phyloP scores from a whole-genome alignment of 352 stramenopile genomes.

The Phytophthora boehmeriae region DNA sequence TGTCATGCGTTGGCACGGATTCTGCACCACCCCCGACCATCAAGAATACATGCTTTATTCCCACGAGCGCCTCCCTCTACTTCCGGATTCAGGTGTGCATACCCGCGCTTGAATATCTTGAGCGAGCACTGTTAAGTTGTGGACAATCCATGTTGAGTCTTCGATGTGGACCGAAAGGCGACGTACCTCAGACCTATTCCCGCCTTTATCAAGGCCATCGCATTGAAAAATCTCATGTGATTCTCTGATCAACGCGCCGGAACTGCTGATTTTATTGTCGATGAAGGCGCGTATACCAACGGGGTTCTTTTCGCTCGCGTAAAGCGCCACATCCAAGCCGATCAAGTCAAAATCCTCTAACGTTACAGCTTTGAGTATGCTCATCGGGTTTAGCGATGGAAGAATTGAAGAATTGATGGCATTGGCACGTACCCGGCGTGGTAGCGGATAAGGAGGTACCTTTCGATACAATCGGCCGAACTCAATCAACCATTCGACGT shows the following conservation, averaged over 20 bases:
- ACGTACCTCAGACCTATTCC: constrained; percentile 13
- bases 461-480: constrained; percentile 59
- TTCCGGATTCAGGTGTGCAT: constrained; percentile 67
- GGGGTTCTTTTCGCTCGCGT: constrained; percentile 70
- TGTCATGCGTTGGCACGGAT: constrained; percentile 33
- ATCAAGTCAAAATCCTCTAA: constrained; percentile 68
- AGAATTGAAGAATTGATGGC: not conserved
- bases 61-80: constrained; percentile 66
- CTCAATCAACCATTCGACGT: constrained; percentile 75
- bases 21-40: constrained; percentile 52
- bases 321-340: constrained; percentile 71
- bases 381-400: constrained; percentile 15
- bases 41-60: constrained; percentile 55
- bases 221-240: constrained; percentile 32
- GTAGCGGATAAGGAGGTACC: constrained; percentile 35
- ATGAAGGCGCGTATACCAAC: constrained; percentile 71
- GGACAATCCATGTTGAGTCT: constrained; percentile 43
- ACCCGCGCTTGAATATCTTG: constrained; percentile 69
- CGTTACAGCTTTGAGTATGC: constrained; percentile 46
- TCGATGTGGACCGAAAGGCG: constrained; percentile 31
- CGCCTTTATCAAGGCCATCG: constrained; percentile 3
- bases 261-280: constrained; percentile 61
- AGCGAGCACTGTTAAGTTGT: constrained; percentile 51
- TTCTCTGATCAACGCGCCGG: constrained; percentile 42
- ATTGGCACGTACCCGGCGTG: constrained; percentile 13